Evolutionary conservation across 2,329 filamentous ascomycete species (phyloP).

Genomic region (Hypoxylon sp.): DNA sequence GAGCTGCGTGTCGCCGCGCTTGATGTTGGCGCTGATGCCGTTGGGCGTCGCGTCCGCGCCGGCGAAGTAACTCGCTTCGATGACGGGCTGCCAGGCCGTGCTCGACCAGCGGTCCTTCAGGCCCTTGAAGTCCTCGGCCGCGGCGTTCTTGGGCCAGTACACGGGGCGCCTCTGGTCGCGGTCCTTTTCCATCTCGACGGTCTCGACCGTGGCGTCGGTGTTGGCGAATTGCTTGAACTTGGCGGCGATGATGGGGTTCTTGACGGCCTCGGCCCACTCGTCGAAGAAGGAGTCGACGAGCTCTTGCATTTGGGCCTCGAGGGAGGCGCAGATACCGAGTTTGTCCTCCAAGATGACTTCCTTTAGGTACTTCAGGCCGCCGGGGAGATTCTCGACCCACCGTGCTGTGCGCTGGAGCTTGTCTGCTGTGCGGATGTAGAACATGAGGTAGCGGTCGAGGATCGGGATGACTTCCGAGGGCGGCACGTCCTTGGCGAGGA

Average conservation of each 20-base stretch:
- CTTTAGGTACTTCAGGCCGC: slow-evolving; percentile 85
- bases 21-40: slow-evolving; percentile 82
- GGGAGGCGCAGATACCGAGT: slow-evolving; percentile 85
- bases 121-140: slow-evolving; percentile 80
- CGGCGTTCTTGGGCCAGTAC: slow-evolving; percentile 79
- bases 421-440: slow-evolving; percentile 94
- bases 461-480: slow-evolving; percentile 86
- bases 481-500: slow-evolving; percentile 88
- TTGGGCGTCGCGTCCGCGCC: slow-evolving; percentile 74
- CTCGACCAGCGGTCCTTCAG: slow-evolving; percentile 73
- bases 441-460: slow-evolving; percentile 89
- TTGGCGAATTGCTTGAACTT: slow-evolving; percentile 89
- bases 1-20: slow-evolving; percentile 89
- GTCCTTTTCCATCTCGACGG: slow-evolving; percentile 79
- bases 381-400: slow-evolving; percentile 88
- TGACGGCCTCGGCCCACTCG: slow-evolving; percentile 90
- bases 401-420: slow-evolving; percentile 89
- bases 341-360: slow-evolving; percentile 89
- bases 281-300: slow-evolving; percentile 89
- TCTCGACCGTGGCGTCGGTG: slow-evolving; percentile 78
- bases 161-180: slow-evolving; percentile 81
- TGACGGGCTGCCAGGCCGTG: slow-evolving; percentile 84
- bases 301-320: slow-evolving; percentile 90
- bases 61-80: slow-evolving; percentile 78
- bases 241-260: slow-evolving; percentile 75